Conservation (phyloP, 192 early-diverging fungal species). For the Entomortierella lignicola region DNA sequence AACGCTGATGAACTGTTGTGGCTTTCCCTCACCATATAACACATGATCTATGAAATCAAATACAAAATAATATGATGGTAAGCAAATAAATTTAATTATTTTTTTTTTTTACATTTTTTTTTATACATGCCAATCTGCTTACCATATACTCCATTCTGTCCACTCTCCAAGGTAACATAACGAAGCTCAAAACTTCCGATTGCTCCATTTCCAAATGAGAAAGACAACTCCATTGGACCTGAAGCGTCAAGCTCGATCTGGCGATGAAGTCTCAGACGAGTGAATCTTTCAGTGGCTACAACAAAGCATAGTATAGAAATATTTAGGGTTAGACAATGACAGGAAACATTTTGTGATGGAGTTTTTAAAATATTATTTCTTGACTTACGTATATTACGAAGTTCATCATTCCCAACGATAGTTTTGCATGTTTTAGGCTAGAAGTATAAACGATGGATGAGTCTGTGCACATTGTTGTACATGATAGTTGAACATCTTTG, state of each 20-base stretch:
- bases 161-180: slow-evolving; percentile 5
- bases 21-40: slow-evolving; percentile 25
- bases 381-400: slow-evolving; percentile 15
- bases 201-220: slow-evolving; percentile 10
- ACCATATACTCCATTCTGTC: slow-evolving; percentile 11
- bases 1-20: slow-evolving; percentile 21
- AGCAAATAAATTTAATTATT: background rate
- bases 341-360: background rate
- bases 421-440: slow-evolving; percentile 19
- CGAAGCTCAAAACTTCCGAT: slow-evolving; percentile 17
- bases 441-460: background rate
- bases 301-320: background rate
- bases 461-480: background rate
- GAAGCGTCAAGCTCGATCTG: slow-evolving; percentile 22
- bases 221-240: slow-evolving; percentile 16
- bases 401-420: slow-evolving; percentile 7
- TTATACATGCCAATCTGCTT: background rate
- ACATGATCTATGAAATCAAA: slow-evolving; percentile 12
- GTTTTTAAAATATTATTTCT: background rate
- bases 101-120: background rate
- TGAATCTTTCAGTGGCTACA: slow-evolving; percentile 12
- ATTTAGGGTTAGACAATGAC: background rate
- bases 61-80: background rate
- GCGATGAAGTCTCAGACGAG: slow-evolving; percentile 18
- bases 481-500: no score